A percentile compares a stretch with the other conserved stretches of the same genome.
phyloP scores from a whole-genome alignment of 345 rosid genomes.

The Rubroshorea leprosula region DNA sequence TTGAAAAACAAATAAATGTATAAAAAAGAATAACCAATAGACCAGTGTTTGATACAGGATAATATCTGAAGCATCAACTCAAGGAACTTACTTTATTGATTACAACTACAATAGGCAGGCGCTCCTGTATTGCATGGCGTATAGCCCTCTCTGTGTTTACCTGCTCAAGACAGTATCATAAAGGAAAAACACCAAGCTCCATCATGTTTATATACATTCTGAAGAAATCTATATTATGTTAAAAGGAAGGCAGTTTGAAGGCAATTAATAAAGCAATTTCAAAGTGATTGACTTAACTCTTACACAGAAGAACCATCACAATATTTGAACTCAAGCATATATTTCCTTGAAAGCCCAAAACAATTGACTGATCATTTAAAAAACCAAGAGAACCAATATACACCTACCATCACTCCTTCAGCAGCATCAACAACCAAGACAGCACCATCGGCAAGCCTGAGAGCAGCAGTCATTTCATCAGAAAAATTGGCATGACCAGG shows the following conservation, averaged over 20 bases:
- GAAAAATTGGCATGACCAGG: conserved; percentile 92
- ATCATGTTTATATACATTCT: too few relatives aligned
- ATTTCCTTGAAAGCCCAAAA: too few relatives aligned
- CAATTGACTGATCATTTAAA: too few relatives aligned
- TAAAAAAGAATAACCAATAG: not conserved
- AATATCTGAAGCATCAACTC: conserved; percentile 2
- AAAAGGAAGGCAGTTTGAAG: conserved; percentile 1
- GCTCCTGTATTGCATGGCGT: conserved; percentile 94
- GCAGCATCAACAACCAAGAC: conserved; percentile 95
- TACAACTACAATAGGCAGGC: conserved; percentile 88
- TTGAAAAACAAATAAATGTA: conserved; percentile 24
- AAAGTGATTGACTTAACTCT: not conserved
- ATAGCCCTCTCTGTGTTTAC: conserved; percentile 98
- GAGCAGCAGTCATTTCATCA: conserved; percentile 82
- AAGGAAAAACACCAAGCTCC: conserved; percentile 5
- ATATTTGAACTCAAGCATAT: too few relatives aligned
- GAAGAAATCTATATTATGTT: not conserved
- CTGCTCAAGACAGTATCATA: conserved; percentile 29
- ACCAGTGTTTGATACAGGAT: not conserved
- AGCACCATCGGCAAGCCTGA: conserved; percentile 92
- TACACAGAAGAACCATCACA: not conserved
- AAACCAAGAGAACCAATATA: not conserved
- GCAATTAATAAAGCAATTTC: conserved; percentile 15
- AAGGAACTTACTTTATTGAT: conserved; percentile 63
- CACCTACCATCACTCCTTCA: conserved; percentile 57